Percentiles rank a stretch among this genome's conserved stretches.
These are phyloP conservation scores for Camptophora hylomeconis DNA, from an alignment of 2,329 filamentous ascomycete species.

Conservation along the genomic window DNA sequence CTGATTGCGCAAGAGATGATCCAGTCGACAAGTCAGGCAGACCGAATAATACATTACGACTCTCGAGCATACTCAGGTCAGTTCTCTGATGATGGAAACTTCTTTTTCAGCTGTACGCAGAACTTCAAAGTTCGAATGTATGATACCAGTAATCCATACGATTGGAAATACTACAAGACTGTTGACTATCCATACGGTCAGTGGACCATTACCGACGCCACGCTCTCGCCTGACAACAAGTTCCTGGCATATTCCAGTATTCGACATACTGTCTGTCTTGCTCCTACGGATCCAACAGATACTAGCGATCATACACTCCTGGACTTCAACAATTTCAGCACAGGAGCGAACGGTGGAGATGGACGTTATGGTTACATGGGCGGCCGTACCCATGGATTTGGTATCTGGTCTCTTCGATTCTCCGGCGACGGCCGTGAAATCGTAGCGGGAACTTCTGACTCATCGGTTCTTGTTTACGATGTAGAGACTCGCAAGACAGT, in stretches of 20 bases:
- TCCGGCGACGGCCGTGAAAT: slow-evolving; percentile 84
- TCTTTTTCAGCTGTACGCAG: slow-evolving; percentile 85
- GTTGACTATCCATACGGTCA: slow-evolving; percentile 73
- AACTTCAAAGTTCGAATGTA: slow-evolving; percentile 96
- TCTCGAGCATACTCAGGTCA: slow-evolving; percentile 85
- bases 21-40: slow-evolving; percentile 55
- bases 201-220: slow-evolving; percentile 94
- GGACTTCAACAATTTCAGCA: slow-evolving; percentile 47
- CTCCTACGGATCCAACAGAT: slow-evolving; percentile 74
- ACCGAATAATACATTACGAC: slow-evolving; percentile 79
- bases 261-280: slow-evolving; percentile 67
- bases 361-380: slow-evolving; percentile 15
- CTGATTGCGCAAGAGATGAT: slow-evolving; percentile 62
- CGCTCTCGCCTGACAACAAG: slow-evolving; percentile 78
- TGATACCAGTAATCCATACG: slow-evolving; percentile 87
- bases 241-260: slow-evolving; percentile 90
- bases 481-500: slow-evolving; percentile 67
- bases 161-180: slow-evolving; percentile 93
- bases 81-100: slow-evolving; percentile 93
- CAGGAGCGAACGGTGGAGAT: slow-evolving; percentile 4
- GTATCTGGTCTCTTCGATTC: slow-evolving; percentile 85
- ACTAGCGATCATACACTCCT: slow-evolving; percentile 65
- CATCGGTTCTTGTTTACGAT: slow-evolving; percentile 79
- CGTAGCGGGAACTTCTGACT: slow-evolving; percentile 71
- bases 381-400: slow-evolving; percentile 22